Evolutionary conservation across 108 stramenopile species (phyloP), one percentile per base, ranked within the genome.

Genomic region (Nannochloropsis salina): DNA sequence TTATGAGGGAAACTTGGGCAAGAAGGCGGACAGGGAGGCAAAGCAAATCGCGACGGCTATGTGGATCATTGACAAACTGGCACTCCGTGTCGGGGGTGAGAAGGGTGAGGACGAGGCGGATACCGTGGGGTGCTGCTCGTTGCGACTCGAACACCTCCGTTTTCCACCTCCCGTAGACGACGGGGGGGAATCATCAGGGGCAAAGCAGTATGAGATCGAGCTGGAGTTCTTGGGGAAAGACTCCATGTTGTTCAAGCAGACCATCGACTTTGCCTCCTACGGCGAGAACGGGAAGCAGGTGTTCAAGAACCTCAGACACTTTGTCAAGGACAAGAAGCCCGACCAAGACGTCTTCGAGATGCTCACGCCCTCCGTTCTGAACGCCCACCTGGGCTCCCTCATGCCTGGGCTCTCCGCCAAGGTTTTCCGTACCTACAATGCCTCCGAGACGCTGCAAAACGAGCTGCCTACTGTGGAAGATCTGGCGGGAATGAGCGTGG

Each of bases 351-450:
- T 99, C 2, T 99, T 99, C 90, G 97, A 98, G 85, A 87, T 91
- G 82, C 94, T 99, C 86, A 95, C 94, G 74, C 97, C 97, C 2
- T 92, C 87, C 9, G 45, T 83, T 8, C 80, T 88, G 21, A 88
- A 88, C 84, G 22, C 21, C 51, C 87, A 88, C 80, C 41, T 88
- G 18, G 12, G 41, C 42, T 80, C 79, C 9, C 94, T 98, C 84
- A 99, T 99, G 99, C 96, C 96, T 20, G 99, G 99, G 2, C 92
- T 99, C 9, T 94, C 96, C n/a, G 99, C 99, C 84, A 99, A 99
- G 88, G 99, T 99, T 1, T 99, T 99, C 90, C 97, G 99, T 95
- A 99, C 99, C 45, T 99, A 97, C 94, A 99, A 99, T 91, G 99
- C 99, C 6, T 96, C 96, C 42, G 94, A 95, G 51, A 99, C 99